Base-by-base conservation (phyloP, 176 grass and related monocot genomes). In the Oryza brachyantha region DNA sequence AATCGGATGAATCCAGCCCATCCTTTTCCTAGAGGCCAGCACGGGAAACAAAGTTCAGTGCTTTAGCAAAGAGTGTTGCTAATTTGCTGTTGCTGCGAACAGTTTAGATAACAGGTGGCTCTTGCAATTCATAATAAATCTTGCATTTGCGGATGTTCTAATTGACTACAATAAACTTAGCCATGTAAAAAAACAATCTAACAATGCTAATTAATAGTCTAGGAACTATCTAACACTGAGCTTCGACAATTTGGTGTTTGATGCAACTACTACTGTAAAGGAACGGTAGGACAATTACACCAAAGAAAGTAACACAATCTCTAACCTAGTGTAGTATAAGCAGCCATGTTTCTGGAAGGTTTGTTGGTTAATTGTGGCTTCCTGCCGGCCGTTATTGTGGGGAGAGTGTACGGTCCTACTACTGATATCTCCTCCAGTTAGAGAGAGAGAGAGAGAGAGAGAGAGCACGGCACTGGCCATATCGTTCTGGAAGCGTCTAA, bases 401-500 rank as follows among this genome's bases (percentile, higher is more conserved):
- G 16, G 75, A 35, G 62, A 16, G 14, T 32, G n/a, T n/a, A n/a
- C n/a, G n/a, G n/a, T n/a, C n/a, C n/a, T n/a, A n/a, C n/a, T n/a
- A n/a, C n/a, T n/a, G n/a, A n/a, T n/a, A n/a, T n/a, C n/a, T n/a
- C n/a, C n/a, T n/a, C n/a, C n/a, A n/a, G n/a, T n/a, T n/a, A n/a
- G n/a, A n/a, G n/a, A n/a, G n/a, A n/a, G n/a, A n/a, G n/a, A n/a
- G n/a, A n/a, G n/a, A n/a, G n/a, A n/a, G n/a, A 73, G 35, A 3
- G 26, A 10, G n/a, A 54, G 21, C 28, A 48, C 13, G 37, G 46
- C 17, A 29, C 50, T 46, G 70, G 21, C 21, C 66, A 87, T 66
- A 8, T 57, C 8, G 21, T 82, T 87, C 85, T 77, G 1, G 85
- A 85, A 87, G 32, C 26, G 9, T 77, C 73, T 77, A 87, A 50